Conservation (phyloP, 2,329 filamentous ascomycete genomes). For the Ophiobolus disseminans region DNA sequence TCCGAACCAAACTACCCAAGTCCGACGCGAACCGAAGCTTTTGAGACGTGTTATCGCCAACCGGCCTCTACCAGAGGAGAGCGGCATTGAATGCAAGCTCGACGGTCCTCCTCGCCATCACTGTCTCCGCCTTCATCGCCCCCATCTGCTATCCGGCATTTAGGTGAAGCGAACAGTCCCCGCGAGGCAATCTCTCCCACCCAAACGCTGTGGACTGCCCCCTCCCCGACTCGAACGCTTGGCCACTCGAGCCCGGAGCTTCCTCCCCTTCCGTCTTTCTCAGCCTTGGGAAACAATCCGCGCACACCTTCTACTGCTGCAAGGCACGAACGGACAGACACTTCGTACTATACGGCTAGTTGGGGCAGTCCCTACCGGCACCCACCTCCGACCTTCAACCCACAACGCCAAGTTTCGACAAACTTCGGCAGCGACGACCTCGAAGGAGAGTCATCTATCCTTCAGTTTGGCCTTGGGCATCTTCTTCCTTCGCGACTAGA, state of each 20-base stretch:
- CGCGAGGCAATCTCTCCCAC: slow-evolving; percentile 43
- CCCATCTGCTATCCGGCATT: slow-evolving; percentile 36
- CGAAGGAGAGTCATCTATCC: slow-evolving; percentile 45
- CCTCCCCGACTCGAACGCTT: slow-evolving; percentile 50
- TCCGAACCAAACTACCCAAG: slow-evolving; percentile 10
- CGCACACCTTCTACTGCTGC: slow-evolving; percentile 46
- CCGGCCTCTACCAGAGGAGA: slow-evolving; percentile 16
- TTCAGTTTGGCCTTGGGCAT: slow-evolving; percentile 50
- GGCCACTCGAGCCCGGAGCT: slow-evolving; percentile 52
- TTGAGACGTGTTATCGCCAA: slow-evolving; percentile 33
- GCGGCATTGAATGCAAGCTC: slow-evolving; percentile 51
- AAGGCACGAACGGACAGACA: slow-evolving; percentile 51
- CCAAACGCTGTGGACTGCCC: slow-evolving; percentile 48
- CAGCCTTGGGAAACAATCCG: slow-evolving; percentile 39
- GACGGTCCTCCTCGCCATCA: slow-evolving; percentile 43
- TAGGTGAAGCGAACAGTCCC: slow-evolving; percentile 31
- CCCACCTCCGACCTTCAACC: slow-evolving; percentile 58
- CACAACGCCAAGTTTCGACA: slow-evolving; percentile 35
- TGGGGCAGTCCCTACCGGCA: slow-evolving; percentile 91
- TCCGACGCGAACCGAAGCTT: slow-evolving; percentile 28
- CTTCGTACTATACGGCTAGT: slow-evolving; percentile 73
- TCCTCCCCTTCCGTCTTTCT: slow-evolving; percentile 45
- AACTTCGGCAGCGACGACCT: slow-evolving; percentile 49
- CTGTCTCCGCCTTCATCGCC: slow-evolving; percentile 45
- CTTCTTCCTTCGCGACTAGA: slow-evolving; percentile 46